Evolutionary conservation across 352 stramenopile species (phyloP), one percentile per base, ranked within the genome.

Genomic region (Phytophthora sp.): DNA sequence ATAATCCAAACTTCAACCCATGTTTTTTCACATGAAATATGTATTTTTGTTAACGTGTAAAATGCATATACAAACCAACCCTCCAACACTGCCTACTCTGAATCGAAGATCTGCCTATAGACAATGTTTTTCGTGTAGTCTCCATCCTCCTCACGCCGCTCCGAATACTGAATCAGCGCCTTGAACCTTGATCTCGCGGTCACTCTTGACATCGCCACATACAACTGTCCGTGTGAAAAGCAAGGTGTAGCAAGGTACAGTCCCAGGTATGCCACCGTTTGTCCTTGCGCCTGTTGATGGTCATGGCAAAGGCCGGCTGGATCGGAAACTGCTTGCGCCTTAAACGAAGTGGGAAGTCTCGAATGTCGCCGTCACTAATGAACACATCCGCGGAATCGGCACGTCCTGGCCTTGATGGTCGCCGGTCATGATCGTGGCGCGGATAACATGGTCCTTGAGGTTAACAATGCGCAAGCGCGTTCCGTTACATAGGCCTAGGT

Each of bases 221-320:
- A 53, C 10, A 61, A n/a, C 28, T 81, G 68, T 0, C 68, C 55
- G 20, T 73, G 59, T 1, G 56, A 70, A 38, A 82, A 74, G 37
- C 52, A 68, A 10, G 48, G 54, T 13, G 51, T 56, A 1, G 61
- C 45, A 4, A 75, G 41, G 41, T 66, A 72, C 10, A 77, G 17
- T 3, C 54, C 68, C 18, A 75, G 17, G 10, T 77, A 68, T 8
- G 67, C 24, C 10, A 82, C 39, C 1, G 73, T 74, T 38, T 75
- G 66, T 12, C 58, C 66, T 56, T 79, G 66, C 0, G 56, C 67
- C 21, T 79, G 56, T 75, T 77, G 18, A 77, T 77, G 0, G 66
- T 75, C 69, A 79, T 77, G 0, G 58, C 62, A 15, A 75, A 79
- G 0, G 66, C 53, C 17, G 60, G 41, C 13, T 66, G 27, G 0